Evolutionary conservation across 2,329 filamentous ascomycete species (phyloP).

Genomic region (Aspergillus candidus): DNA sequence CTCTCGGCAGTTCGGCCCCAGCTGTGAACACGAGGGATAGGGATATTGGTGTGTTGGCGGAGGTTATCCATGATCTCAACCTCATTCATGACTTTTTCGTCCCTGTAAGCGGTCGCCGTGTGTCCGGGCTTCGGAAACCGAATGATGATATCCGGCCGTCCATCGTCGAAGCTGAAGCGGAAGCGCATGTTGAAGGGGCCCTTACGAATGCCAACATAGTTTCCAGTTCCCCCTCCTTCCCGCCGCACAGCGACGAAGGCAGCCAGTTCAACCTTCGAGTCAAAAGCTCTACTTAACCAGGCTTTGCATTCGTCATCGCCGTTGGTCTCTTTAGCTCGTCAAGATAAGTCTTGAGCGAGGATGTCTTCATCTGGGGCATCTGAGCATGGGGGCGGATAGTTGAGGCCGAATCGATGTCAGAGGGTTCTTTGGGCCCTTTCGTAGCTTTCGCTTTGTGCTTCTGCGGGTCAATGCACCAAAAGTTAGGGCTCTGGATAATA

Average conservation of each 20-base stretch:
- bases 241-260: conserved; percentile 13
- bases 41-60: conserved; percentile 14
- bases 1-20: not conserved
- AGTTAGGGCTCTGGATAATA: no score
- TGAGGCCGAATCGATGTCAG: no score
- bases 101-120: conserved; percentile 13
- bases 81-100: conserved; percentile 16
- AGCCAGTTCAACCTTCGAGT: conserved; percentile 13
- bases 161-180: conserved; percentile 16
- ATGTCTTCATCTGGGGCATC: no score
- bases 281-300: conserved; percentile 12
- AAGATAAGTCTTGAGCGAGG: no score
- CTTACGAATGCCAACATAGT: conserved; percentile 15
- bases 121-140: conserved; percentile 17
- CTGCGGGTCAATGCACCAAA: no score
- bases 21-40: conserved; percentile 15
- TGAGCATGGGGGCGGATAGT: no score
- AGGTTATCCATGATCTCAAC: conserved; percentile 19
- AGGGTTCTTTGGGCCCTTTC: no score
- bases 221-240: conserved; percentile 11
- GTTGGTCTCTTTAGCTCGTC: no score
- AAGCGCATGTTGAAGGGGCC: conserved; percentile 18
- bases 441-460: no score
- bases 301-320: no score
- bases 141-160: conserved; percentile 14